Evolutionary conservation across 306 rosid species (phyloP).

Genomic region (Cercis canadensis): DNA sequence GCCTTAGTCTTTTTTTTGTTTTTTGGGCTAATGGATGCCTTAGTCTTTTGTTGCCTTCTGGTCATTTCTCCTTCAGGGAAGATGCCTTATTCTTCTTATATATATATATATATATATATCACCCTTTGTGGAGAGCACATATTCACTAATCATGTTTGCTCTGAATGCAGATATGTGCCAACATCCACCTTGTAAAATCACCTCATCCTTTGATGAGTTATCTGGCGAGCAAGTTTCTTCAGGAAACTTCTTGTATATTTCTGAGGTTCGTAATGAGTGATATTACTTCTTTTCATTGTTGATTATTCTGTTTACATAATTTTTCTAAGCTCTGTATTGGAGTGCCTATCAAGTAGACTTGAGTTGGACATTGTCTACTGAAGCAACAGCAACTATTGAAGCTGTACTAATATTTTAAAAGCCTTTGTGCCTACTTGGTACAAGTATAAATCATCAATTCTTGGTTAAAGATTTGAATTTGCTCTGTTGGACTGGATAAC

Average conservation of each 20-base stretch:
- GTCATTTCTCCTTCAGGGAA: not conserved
- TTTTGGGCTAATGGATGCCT: too few relatives aligned
- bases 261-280: conserved; percentile 47
- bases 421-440: too few relatives aligned
- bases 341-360: not conserved
- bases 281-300: conserved; percentile 2
- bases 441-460: too few relatives aligned
- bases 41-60: not conserved
- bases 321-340: not conserved
- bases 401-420: too few relatives aligned
- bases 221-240: conserved; percentile 46
- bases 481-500: not conserved
- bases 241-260: conserved; percentile 44
- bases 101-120: too few relatives aligned
- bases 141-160: conserved; percentile 26
- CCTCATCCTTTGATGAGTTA: conserved; percentile 45
- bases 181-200: conserved; percentile 47
- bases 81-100: not conserved
- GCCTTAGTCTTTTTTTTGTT: not conserved
- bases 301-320: not conserved
- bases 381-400: too few relatives aligned
- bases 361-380: not conserved
- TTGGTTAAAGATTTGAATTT: conserved; percentile 1
- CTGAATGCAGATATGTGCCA: conserved; percentile 48
- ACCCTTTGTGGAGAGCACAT: not conserved